Base-by-base conservation (phyloP, 306 rosid species). In the Albizia julibrissin region DNA sequence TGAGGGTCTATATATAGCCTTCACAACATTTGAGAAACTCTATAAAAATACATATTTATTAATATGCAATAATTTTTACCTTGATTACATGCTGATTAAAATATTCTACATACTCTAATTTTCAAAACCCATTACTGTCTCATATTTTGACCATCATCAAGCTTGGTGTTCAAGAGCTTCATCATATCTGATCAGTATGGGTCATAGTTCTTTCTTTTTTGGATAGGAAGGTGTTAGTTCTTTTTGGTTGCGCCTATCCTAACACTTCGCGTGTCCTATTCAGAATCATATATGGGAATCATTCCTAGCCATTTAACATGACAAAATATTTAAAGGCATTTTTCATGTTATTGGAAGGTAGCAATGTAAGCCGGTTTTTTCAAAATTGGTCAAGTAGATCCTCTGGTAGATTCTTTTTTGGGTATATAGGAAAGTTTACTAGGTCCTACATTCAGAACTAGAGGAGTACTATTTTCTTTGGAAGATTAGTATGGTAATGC, bases 11-110 rank as follows among this genome's bases (percentile, higher is more conserved):
- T 66, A 56, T 16, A 74, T 47, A 33, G 26, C 54, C 37, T 75
- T 43, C 0, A 44, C n/a, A 47, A 16, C 73, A 33, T 74, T 73
- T 65, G 52, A 75, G 70, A 67, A 67, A 29, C 50, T 56, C 66
- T 39, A 14, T 14, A 62, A 62, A 62, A 64, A 13, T 19, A 22
- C 26, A 50, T 26, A 61, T 58, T 22, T 58, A 8, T 61, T 26
- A 64, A 13, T 27, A 27, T 39, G 2, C 40, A 29, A 44, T 22
- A 71, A 64, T 29, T 77, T 21, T 47, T 14, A 24, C 27, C 29
- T 61, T 78, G n/a, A 39, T 37, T 64, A 65, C 44, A 40, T 65
- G 69, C 80, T 58, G 74, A 69, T 37, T 40, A 21, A 49, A n/a
- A 39, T 34, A 16, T 67, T 16, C 26, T 13, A 67, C 72, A 39